These are phyloP conservation scores for Solanum okadae DNA, from an alignment of 257 asterid genomes.

Conservation along the genomic window DNA sequence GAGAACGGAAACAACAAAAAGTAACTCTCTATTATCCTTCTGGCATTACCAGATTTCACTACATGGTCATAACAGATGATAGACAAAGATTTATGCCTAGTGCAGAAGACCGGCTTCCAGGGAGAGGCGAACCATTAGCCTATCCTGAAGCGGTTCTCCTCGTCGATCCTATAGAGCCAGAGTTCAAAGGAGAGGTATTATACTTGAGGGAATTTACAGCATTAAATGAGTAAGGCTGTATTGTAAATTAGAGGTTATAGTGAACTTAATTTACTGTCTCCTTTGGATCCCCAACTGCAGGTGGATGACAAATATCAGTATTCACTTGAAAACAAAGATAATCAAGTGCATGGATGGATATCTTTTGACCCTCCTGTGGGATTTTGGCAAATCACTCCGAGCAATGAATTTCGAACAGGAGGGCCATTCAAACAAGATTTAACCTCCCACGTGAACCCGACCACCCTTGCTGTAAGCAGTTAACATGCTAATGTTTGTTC, in stretches of 20 bases:
- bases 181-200: conserved; percentile 29
- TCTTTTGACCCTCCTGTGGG: conserved; percentile 28
- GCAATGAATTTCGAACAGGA: conserved; percentile 30
- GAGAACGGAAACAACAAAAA: background rate
- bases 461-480: conserved; percentile 23
- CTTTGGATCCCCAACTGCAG: background rate
- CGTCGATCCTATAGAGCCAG: conserved; percentile 23
- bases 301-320: conserved; percentile 35
- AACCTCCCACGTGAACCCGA: conserved; percentile 32
- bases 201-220: background rate
- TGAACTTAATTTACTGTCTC: background rate
- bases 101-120: conserved; percentile 22
- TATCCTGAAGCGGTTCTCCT: conserved; percentile 33
- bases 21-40: background rate
- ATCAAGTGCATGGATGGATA: conserved; percentile 25
- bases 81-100: conserved; percentile 22
- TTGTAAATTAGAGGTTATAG: background rate
- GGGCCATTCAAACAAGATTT: conserved; percentile 31
- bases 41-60: conserved; percentile 11
- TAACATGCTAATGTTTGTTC: no score
- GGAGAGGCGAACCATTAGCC: conserved; percentile 18
- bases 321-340: conserved; percentile 27
- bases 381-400: conserved; percentile 33
- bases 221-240: background rate
- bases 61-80: conserved; percentile 21